Percentiles rank a stretch among this genome's conserved stretches.
Conservation (phyloP, 2,329 filamentous ascomycete species). For the Akanthomyces dipterigenus region DNA sequence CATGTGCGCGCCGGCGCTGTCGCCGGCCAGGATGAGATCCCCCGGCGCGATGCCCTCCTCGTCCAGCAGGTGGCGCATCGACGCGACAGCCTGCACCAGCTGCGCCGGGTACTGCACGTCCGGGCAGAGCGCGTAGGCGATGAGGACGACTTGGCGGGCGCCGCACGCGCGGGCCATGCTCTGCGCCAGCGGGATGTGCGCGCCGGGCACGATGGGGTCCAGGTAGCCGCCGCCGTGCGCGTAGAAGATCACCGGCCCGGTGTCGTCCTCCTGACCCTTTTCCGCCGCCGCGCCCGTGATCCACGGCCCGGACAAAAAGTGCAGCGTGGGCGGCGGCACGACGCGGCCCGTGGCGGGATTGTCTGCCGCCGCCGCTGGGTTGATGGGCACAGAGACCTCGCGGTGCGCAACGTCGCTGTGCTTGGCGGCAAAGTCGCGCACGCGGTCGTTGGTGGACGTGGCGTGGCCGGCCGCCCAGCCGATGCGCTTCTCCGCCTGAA, state of each 20-base stretch:
- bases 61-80: conserved; percentile 17
- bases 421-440: neutral
- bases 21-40: conserved; percentile 18
- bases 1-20: conserved; percentile 20
- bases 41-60: conserved; percentile 1
- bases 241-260: conserved; percentile 15
- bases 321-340: conserved; percentile 11
- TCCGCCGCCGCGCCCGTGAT: neutral
- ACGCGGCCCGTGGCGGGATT: neutral
- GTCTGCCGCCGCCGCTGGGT: neutral
- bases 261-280: neutral
- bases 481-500: neutral
- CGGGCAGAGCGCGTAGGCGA: conserved; percentile 20
- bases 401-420: neutral
- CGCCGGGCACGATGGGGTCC: conserved; percentile 13
- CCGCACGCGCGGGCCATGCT: conserved; percentile 9
- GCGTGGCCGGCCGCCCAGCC: neutral
- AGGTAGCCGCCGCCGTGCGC: conserved; percentile 20
- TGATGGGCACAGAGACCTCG: neutral
- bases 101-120: conserved; percentile 18
- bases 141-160: conserved; percentile 15
- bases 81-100: conserved; percentile 17
- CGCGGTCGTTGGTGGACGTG: neutral
- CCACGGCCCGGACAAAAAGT: conserved; percentile 14
- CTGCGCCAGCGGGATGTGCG: conserved; percentile 17